Conservation (phyloP, 2,329 filamentous ascomycete genomes). For the Bipolaris oryzae region DNA sequence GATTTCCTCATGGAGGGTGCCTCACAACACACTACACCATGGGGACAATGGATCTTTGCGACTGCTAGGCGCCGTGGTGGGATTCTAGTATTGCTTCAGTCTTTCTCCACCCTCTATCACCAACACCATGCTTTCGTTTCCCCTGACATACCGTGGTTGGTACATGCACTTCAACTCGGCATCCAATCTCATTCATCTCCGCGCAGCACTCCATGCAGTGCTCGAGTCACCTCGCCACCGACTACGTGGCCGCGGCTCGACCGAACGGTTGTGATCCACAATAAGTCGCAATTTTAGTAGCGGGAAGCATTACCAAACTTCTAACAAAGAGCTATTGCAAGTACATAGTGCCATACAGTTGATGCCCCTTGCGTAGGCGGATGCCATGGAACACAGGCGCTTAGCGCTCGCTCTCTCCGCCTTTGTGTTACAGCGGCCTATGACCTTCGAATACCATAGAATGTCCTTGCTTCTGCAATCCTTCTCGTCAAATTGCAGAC, state of each 20-base stretch:
- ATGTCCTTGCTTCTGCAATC: background rate
- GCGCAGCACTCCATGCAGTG: slow-evolving; percentile 1
- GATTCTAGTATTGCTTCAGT: background rate
- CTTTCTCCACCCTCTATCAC: background rate
- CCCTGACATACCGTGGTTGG: background rate
- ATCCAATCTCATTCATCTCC: slow-evolving; percentile 1
- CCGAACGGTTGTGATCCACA: background rate
- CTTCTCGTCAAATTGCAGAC: background rate
- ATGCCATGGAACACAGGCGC: background rate
- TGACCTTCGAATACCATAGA: background rate
- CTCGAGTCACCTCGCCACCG: background rate
- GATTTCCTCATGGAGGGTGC: too few species aligned
- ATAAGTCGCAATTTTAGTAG: background rate
- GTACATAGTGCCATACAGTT: background rate
- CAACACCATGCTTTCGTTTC: background rate
- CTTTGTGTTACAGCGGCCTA: background rate
- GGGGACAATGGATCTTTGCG: background rate
- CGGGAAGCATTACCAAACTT: background rate
- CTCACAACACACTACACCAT: background rate
- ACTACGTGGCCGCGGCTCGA: background rate
- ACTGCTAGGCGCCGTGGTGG: too few species aligned
- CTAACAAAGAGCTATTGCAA: background rate
- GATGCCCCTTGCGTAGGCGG: background rate
- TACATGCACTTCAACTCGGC: background rate
- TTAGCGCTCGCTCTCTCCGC: background rate